These are phyloP conservation scores for Actinidia arguta DNA, from an alignment of 179 eudicot species.

Conservation along the genomic window DNA sequence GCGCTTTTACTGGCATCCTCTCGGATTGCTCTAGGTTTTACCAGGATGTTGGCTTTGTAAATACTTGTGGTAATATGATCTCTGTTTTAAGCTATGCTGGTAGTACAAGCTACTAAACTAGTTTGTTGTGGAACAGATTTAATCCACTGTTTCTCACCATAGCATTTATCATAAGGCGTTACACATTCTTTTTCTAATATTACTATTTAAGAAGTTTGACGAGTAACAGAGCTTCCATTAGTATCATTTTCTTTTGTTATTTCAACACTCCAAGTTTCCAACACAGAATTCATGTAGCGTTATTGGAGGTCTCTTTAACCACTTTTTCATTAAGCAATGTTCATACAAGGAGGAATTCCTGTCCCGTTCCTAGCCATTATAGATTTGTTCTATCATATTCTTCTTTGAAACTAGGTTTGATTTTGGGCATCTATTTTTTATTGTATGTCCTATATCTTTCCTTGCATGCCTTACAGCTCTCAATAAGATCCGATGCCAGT, in stretches of 20 bases:
- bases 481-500: background rate
- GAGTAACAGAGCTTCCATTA: background rate
- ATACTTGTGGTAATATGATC: background rate
- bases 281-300: background rate
- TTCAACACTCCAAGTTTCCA: background rate
- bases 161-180: too few relatives aligned
- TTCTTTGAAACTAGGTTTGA: too few relatives aligned
- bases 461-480: too few relatives aligned
- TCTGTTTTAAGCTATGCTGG: background rate
- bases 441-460: too few relatives aligned
- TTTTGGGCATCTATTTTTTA: too few relatives aligned
- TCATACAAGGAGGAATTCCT: too few relatives aligned
- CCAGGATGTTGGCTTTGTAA: background rate
- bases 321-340: too few relatives aligned
- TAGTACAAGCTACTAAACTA: background rate
- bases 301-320: background rate
- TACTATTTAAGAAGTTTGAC: background rate
- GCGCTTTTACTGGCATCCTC: background rate
- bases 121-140: background rate
- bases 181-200: background rate
- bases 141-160: too few relatives aligned
- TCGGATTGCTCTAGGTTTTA: background rate
- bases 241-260: background rate
- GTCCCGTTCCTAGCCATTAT: too few relatives aligned
- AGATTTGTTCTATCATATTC: too few relatives aligned